phyloP scores from a whole-genome alignment of 1,139 yeast species.

The Scheffersomyces segobiensis region DNA sequence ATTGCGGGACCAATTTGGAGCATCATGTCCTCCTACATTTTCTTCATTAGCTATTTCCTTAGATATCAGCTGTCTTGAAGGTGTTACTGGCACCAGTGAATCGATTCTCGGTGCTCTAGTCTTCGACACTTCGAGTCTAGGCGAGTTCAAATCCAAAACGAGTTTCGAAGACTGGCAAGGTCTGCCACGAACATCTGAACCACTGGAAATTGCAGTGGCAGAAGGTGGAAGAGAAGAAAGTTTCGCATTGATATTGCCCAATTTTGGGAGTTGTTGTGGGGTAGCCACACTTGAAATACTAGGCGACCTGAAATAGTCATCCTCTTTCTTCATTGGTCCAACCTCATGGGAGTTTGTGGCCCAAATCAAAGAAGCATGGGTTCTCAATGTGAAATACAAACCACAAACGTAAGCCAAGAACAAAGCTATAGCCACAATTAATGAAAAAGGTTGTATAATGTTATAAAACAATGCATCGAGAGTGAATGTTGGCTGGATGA shows the following conservation, averaged over 20 bases:
- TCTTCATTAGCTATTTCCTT: slow-evolving; percentile 24
- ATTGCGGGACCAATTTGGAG: slow-evolving; percentile 92
- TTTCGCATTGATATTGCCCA: background rate
- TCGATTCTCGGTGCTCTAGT: slow-evolving; percentile 1
- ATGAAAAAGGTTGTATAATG: slow-evolving; percentile 77
- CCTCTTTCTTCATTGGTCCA: slow-evolving; percentile 20
- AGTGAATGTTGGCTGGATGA: slow-evolving; percentile 71
- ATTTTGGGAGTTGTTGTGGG: slow-evolving; percentile 7
- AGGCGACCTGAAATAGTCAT: slow-evolving; percentile 26
- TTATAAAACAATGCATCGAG: slow-evolving; percentile 64
- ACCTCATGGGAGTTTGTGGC: slow-evolving; percentile 52
- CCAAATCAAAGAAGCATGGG: slow-evolving; percentile 98
- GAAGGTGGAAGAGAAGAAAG: slow-evolving; percentile 10
- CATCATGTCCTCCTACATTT: slow-evolving; percentile 79
- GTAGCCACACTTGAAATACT: slow-evolving; percentile 34
- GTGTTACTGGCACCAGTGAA: background rate
- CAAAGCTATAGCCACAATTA: slow-evolving; percentile 75
- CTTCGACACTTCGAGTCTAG: slow-evolving; percentile 22
- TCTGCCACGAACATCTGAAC: slow-evolving; percentile 6
- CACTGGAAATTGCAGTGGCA: slow-evolving; percentile 5
- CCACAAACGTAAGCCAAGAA: slow-evolving; percentile 90
- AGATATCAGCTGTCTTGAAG: background rate
- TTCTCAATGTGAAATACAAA: slow-evolving; percentile 85
- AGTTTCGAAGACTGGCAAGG: slow-evolving; percentile 5
- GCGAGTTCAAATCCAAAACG: slow-evolving; percentile 13